Conservation (phyloP, 1,284 basidiomycete species). For the Papiliotrema terrestris region DNA sequence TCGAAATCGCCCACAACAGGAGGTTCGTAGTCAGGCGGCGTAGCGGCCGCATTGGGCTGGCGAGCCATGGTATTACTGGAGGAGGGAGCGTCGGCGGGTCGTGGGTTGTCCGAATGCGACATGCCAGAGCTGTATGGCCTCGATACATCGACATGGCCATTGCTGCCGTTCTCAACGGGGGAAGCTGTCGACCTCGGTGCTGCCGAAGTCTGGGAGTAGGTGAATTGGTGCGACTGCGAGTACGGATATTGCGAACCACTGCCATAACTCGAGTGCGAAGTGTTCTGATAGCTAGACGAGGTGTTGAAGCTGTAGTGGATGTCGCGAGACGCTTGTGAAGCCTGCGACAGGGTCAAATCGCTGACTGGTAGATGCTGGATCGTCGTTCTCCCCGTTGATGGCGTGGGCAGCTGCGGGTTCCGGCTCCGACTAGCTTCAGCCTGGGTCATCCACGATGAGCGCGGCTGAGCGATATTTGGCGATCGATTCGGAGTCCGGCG, state of each 20-base stretch:
- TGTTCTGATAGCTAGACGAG: neutral
- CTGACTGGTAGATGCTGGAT: neutral
- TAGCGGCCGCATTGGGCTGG: neutral
- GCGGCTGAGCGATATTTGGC: neutral
- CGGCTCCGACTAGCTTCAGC: neutral
- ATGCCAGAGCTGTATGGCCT: too few relatives aligned
- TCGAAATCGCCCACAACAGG: conserved; percentile 7
- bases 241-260: too few relatives aligned
- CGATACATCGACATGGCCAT: too few relatives aligned
- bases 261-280: neutral
- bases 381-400: neutral
- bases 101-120: too few relatives aligned
- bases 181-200: too few relatives aligned
- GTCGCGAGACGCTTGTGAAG: neutral
- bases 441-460: neutral
- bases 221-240: too few relatives aligned
- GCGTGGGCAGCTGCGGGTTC: neutral
- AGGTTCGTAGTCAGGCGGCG: neutral
- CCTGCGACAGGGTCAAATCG: neutral
- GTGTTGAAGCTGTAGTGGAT: neutral
- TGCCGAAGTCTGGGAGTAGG: too few relatives aligned
- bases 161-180: too few relatives aligned
- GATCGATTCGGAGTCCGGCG: neutral
- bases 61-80: neutral
- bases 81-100: neutral